Percentiles rank a stretch among this genome's conserved stretches.
These are phyloP conservation scores for Picea sitchensis DNA, from an alignment of 75 land plant genomes.

Conservation along the genomic window DNA sequence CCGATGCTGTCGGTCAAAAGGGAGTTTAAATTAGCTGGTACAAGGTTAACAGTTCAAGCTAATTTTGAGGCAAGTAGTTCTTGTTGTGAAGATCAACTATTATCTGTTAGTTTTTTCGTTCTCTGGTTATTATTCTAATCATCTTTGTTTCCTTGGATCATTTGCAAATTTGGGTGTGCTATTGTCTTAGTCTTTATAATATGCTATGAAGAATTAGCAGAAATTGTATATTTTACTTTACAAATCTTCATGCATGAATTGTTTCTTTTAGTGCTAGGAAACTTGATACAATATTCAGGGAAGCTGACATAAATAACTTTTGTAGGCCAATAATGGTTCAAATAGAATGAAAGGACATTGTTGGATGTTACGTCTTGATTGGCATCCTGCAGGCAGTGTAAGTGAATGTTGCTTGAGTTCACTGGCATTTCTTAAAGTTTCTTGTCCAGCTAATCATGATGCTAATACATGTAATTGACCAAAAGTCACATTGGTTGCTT, in stretches of 20 bases:
- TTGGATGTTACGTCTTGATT: slow-evolving; percentile 22
- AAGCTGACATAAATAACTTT: not conserved
- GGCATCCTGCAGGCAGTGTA: slow-evolving; percentile 25
- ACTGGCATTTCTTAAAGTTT: not conserved
- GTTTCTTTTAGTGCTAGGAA: not conserved
- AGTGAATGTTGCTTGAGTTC: not conserved
- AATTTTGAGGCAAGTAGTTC: slow-evolving; percentile 20
- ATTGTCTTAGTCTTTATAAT: not conserved
- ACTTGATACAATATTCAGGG: too few relatives aligned
- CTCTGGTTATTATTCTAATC: not conserved
- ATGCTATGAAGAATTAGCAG: not conserved
- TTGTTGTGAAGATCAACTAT: not conserved
- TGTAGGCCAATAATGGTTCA: slow-evolving; percentile 8
- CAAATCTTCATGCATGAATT: not conserved
- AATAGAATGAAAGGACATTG: slow-evolving; percentile 4
- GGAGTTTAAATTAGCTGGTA: slow-evolving; percentile 19
- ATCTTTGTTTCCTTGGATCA: not conserved
- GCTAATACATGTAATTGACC: not conserved
- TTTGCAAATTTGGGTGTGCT: not conserved
- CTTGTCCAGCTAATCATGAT: not conserved
- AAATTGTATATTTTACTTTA: not conserved
- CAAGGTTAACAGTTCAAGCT: slow-evolving; percentile 16
- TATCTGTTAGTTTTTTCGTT: not conserved
- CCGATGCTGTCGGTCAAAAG: slow-evolving; percentile 19
- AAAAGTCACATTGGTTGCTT: not conserved